Base-by-base conservation (phyloP, 2,329 filamentous ascomycete genomes). In the Zymoseptoria brevis region DNA sequence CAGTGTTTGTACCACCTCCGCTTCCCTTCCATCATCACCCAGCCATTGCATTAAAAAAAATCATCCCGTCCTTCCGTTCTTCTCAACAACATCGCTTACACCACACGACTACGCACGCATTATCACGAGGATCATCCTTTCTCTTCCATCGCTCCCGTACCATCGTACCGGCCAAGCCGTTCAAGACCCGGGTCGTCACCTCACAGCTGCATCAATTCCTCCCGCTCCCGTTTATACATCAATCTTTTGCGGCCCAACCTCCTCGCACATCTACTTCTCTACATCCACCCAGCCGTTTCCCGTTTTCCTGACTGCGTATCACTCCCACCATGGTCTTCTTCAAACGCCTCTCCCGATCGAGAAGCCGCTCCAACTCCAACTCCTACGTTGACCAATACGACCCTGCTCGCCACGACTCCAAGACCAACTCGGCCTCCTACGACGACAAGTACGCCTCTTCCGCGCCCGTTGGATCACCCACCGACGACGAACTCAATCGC, bases 351-450 rank as follows among this genome's bases (percentile, higher is more conserved):
- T 72, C 68, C 59, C 66, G 77, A 61, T 77, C 75, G 56, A 71
- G 75, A 50, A 72, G 73, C 58, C 77, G 79, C 67, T 74, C 71
- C 68, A 79, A 79, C 72, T 72, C 72, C 58, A 78, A 79, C 67
- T 75, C 72, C 67, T 80, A 80, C 75, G 74, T 80, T 64, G 78
- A 80, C 65, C 71, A 73, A 70, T 73, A 76, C 71, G 68, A 73
- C 57, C 61, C 67, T 54, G 72, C 73, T 52, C 73, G 72, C 22
- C 75, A 76, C 73, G 72, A 74, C 67, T 67, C 63, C 65, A 74
- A 73, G 62, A 71, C 71, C 67, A 78, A 77, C 70, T 73, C 73
- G 50, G 75, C 74, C 61, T 70, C 68, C 67, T 79, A 79, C 75
- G 75, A 79, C 68, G 74, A 79, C 64, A 74, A 76, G 66, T 70